Evolutionary conservation across 2,329 filamentous ascomycete genomes (phyloP), one percentile per base, ranked within the genome.

Genomic region (Akanthomyces muscarius): DNA sequence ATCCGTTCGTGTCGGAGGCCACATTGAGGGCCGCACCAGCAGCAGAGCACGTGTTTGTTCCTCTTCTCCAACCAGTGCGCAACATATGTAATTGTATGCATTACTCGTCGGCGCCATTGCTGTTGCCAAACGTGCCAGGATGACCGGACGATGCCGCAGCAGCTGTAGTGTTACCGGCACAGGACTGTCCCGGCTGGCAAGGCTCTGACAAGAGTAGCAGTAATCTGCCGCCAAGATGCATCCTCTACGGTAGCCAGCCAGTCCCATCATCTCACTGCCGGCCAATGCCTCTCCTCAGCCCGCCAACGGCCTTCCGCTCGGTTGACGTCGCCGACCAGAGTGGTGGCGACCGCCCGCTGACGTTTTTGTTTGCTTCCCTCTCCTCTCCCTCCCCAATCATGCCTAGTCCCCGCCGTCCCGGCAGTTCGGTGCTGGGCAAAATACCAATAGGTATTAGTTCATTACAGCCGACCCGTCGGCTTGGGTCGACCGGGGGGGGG

Each of bases 381-480:
- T 21, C 21, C 6, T 28, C n/a, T 21, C 28, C 25, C 23, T 28
- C 56, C 28, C 14, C 21, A 21, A 3, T 13, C 33, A 10, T 18
- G 18, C 38, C 18, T 16, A 21, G 8, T 11, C 36, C 25, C n/a
- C 23, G 48, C 41, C 18, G 50, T 61, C 48, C 58, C 58, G 38
- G 41, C 48, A 47, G 38, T 45, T 61, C 41, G 41, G 50, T 5
- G 47, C 57, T 47, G 54, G 38, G 38, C 38, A 23, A 25, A 41
- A n/a, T 21, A 33, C 52, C 2, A 28, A 7, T 13, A 7, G 28
- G 33, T 28, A 23, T 5, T 48, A 18, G 48, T 61, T 47, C 47
- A 23, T 60, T 50, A 61, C 50, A 61, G 30, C 45, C 44, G 41
- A 61, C 58, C 58, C 58, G 38, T 38, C 58, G 41, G n/a, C 58